Conservation (phyloP, 1,284 basidiomycete genomes). For the Grifola frondosa region DNA sequence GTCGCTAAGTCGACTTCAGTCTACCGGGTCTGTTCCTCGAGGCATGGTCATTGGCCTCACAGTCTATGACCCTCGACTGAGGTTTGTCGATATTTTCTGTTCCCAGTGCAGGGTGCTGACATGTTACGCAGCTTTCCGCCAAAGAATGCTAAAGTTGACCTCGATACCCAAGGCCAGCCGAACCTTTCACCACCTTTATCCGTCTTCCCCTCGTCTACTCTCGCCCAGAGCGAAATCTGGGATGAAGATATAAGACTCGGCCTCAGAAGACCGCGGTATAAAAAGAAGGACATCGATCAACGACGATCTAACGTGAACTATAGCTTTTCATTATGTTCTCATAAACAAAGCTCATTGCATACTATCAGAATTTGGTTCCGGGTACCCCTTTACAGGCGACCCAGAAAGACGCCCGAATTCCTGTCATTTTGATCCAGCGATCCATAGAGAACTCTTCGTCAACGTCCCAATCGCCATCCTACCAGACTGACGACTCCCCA, state of each 20-base stretch:
- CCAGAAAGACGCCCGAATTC: constrained; percentile 77
- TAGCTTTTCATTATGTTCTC: neutral
- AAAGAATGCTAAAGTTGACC: constrained; percentile 67
- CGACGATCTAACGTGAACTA: constrained; percentile 64
- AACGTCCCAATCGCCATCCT: constrained; percentile 20
- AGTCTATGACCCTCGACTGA: constrained; percentile 79
- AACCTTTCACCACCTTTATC: constrained; percentile 28
- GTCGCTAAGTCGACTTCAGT: constrained; percentile 57
- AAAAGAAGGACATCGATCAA: constrained; percentile 83
- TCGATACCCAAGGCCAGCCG: constrained; percentile 20
- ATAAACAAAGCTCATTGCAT: neutral
- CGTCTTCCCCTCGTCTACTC: constrained; percentile 54
- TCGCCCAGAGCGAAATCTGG: constrained; percentile 76
- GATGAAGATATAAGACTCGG: constrained; percentile 50
- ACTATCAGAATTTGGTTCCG: constrained; percentile 65
- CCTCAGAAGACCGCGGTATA: constrained; percentile 66
- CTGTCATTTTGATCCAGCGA: constrained; percentile 80
- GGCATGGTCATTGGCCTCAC: constrained; percentile 77
- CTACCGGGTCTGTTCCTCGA: constrained; percentile 63
- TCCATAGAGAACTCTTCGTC: constrained; percentile 49
- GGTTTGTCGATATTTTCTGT: constrained; percentile 39
- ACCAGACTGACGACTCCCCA: constrained; percentile 23
- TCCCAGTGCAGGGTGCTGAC: neutral
- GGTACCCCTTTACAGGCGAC: constrained; percentile 67
- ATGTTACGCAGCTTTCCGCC: constrained; percentile 68